Conservation (phyloP, 2,329 filamentous ascomycete species). For the Penicillium aurantiogriseum region DNA sequence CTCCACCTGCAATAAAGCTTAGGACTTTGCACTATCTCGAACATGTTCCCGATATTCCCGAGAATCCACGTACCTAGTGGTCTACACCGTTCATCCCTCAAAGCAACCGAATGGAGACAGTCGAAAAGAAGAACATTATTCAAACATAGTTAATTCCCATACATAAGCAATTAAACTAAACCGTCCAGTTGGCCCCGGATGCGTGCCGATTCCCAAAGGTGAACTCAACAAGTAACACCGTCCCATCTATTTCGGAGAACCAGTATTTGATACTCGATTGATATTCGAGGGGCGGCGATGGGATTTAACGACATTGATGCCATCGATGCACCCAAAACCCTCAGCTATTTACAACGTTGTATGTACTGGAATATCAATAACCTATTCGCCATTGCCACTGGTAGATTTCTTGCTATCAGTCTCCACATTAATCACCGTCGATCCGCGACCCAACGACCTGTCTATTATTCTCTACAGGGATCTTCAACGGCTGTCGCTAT, state of each 20-base stretch:
- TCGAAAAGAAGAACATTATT: not conserved
- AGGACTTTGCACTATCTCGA: not conserved
- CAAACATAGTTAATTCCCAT: not conserved
- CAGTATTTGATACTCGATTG: not conserved
- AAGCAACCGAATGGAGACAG: not conserved
- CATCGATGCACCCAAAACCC: not conserved
- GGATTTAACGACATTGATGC: not conserved
- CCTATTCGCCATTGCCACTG: not conserved
- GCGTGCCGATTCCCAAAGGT: conserved; percentile 14
- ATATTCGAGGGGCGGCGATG: not conserved
- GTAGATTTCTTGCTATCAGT: not conserved
- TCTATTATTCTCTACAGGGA: not conserved
- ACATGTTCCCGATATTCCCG: not conserved
- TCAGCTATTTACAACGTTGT: not conserved
- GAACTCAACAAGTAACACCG: conserved; percentile 5
- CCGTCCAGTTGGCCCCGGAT: not conserved
- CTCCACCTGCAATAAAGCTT: not conserved
- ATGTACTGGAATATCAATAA: not conserved
- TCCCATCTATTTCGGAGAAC: not conserved
- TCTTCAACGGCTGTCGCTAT: not conserved
- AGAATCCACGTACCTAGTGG: not conserved
- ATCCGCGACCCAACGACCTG: not conserved
- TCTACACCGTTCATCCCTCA: not conserved
- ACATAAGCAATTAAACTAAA: not conserved
- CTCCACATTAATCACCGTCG: conserved; percentile 8